Percentiles rank a stretch among this genome's conserved stretches.
phyloP scores from a whole-genome alignment of 2,329 filamentous ascomycete genomes.

The Fusarium tricinctum region DNA sequence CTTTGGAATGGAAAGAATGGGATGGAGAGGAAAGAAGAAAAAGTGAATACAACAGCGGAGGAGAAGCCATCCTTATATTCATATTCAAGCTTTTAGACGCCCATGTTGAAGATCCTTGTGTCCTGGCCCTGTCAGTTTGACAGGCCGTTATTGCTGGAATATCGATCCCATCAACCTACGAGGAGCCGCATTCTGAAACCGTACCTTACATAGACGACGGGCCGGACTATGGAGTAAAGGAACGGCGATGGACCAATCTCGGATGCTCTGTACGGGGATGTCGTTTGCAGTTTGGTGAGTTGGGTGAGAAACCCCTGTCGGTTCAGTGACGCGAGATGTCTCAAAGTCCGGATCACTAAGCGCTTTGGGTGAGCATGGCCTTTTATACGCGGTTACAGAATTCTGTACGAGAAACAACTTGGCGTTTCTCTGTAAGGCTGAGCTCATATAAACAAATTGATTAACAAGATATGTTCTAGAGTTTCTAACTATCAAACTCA shows the following conservation, averaged over 20 bases:
- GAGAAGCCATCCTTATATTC: constrained; percentile 30
- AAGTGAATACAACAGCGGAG: not conserved
- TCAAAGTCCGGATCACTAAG: constrained; percentile 38
- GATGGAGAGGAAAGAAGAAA: constrained; percentile 32
- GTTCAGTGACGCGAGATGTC: constrained; percentile 38
- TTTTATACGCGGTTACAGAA: not conserved
- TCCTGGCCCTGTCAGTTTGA: constrained; percentile 14
- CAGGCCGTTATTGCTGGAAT: constrained; percentile 45
- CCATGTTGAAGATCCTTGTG: not conserved
- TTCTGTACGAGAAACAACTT: constrained; percentile 15
- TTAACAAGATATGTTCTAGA: too few species aligned
- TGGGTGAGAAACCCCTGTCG: constrained; percentile 28
- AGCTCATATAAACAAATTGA: rapidly evolving
- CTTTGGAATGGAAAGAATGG: constrained; percentile 47
- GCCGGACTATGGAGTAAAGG: constrained; percentile 14
- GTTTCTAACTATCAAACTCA: constrained; percentile 8
- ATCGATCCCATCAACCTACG: constrained; percentile 13
- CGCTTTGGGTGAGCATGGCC: constrained; percentile 26
- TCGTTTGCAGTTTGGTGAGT: constrained; percentile 21
- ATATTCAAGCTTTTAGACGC: constrained; percentile 5
- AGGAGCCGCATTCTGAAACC: constrained; percentile 42
- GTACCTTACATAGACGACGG: constrained; percentile 32
- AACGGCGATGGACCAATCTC: constrained; percentile 9
- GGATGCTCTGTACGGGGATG: not conserved
- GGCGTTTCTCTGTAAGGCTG: constrained; percentile 1